These are phyloP conservation scores for Psilocybe sp. DNA, from an alignment of 768 basidiomycete species.

Conservation along the genomic window DNA sequence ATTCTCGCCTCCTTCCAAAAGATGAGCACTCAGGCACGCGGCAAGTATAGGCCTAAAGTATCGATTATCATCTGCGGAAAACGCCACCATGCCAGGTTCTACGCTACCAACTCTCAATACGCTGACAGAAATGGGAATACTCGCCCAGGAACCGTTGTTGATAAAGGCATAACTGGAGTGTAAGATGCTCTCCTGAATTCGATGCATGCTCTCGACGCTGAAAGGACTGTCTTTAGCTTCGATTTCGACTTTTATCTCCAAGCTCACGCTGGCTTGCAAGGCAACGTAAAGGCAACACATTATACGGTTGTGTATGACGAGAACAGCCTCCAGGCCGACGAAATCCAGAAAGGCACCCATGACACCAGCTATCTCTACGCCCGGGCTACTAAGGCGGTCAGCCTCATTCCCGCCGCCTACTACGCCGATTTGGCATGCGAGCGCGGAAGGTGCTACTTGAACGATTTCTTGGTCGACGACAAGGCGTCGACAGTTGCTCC, in stretches of 20 bases:
- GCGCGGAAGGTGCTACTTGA: conserved; percentile 72
- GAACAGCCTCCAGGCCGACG: conserved; percentile 62
- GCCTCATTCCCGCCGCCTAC: conserved; percentile 75
- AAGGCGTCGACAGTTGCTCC: conserved; percentile 33
- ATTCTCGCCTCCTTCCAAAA: conserved; percentile 60
- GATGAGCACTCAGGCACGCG: conserved; percentile 38
- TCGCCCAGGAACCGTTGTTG: conserved; percentile 75
- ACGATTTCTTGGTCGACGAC: conserved; percentile 64
- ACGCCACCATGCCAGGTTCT: conserved; percentile 65
- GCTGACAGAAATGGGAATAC: conserved; percentile 75
- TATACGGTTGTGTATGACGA: conserved; percentile 84
- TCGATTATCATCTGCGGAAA: conserved; percentile 84
- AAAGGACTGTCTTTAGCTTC: conserved; percentile 37
- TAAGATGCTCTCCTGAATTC: conserved; percentile 25
- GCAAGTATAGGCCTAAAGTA: conserved; percentile 56
- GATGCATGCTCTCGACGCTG: not conserved
- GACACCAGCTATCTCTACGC: conserved; percentile 73
- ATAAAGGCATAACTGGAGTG: conserved; percentile 73
- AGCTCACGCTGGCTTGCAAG: conserved; percentile 74
- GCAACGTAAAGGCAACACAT: conserved; percentile 69
- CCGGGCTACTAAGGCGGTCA: conserved; percentile 81
- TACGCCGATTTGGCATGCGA: conserved; percentile 85
- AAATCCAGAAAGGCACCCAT: conserved; percentile 72
- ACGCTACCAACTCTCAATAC: conserved; percentile 43
- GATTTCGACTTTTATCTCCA: conserved; percentile 70